Base-by-base conservation (phyloP, 1,139 yeast species). In the Pichia sp. region DNA sequence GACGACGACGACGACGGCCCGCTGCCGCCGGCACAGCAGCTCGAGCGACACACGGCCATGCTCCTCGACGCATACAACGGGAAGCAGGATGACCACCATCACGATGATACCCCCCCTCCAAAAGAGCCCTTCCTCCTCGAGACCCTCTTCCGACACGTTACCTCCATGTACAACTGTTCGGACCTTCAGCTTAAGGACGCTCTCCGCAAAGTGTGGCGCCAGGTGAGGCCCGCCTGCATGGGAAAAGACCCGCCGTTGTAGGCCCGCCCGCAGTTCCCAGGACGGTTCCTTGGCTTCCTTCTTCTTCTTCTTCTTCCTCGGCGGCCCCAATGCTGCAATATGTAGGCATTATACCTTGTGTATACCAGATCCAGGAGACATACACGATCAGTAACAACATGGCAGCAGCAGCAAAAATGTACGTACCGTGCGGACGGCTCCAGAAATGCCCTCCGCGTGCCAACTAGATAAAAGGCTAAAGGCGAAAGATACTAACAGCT, bases 71-170 rank as follows among this genome's bases (percentile, higher is more conserved):
- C 26, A 26, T 45, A 30, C 48, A 30, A 31, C 23, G 36, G 13
- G 6, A 8, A 10, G 40, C 36, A 11, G 26, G 31, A 30, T 29
- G 40, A 16, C 36, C 36, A 15, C 23, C 15, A n/a, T 31, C 42
- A 10, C 47, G 8, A 29, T 11, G 15, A 13, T 44, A 13, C 13
- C 32, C 45, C 26, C 3, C 30, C 29, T 29, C 45, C 45, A n/a
- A 19, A 8, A 11, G 34, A 32, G 7, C 16, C 49, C 6, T 47
- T 29, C 16, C 46, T 48, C 8, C 13, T 15, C 16, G 51, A 48
- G 10, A 41, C 46, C 13, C 46, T 48, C 13, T 48, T 48, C 46
- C 44, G 36, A 19, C 51, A 48, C 11, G 10, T 48, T 10, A 29
- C 41, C 13, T 16, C 51, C 23, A 13, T 30, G 15, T 48, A 48